Percentiles rank a stretch among this genome's conserved stretches.
These are phyloP conservation scores for Nicotiana attenuata DNA, from an alignment of 257 asterid species.

Conservation along the genomic window DNA sequence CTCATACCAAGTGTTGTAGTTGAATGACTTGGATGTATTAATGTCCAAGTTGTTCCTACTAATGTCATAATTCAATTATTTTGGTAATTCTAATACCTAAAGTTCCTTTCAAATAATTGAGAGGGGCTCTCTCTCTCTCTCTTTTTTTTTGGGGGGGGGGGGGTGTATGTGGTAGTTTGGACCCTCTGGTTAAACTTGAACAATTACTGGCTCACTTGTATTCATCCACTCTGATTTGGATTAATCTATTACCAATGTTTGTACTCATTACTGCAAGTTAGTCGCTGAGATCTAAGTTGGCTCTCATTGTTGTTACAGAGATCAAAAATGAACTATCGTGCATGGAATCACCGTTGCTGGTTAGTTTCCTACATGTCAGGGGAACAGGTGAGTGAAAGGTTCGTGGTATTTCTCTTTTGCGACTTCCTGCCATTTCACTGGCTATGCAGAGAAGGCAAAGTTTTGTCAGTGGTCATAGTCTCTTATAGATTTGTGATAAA, in stretches of 20 bases:
- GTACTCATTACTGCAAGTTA: neutral
- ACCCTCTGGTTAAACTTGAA: neutral
- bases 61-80: neutral
- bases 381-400: conserved; percentile 50
- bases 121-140: neutral
- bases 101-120: neutral
- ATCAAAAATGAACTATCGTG: conserved; percentile 95
- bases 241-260: neutral
- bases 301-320: conserved; percentile 39
- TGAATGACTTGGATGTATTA: neutral
- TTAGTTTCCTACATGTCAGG: conserved; percentile 78
- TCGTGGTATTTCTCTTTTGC: neutral
- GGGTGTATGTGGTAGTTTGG: neutral
- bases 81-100: neutral
- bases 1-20: neutral
- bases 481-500: neutral
- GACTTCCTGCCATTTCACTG: conserved; percentile 13
- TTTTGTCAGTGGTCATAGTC: neutral
- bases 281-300: neutral
- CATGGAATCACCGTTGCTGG: conserved; percentile 98
- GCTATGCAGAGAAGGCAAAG: neutral
- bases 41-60: neutral
- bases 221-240: neutral
- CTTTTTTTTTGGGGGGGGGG: neutral
- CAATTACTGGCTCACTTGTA: neutral